A percentile compares a stretch with the other conserved stretches of the same genome.
Evolutionary conservation across 192 early-diverging fungal species (phyloP).

Genomic region (Coemansia sp.): DNA sequence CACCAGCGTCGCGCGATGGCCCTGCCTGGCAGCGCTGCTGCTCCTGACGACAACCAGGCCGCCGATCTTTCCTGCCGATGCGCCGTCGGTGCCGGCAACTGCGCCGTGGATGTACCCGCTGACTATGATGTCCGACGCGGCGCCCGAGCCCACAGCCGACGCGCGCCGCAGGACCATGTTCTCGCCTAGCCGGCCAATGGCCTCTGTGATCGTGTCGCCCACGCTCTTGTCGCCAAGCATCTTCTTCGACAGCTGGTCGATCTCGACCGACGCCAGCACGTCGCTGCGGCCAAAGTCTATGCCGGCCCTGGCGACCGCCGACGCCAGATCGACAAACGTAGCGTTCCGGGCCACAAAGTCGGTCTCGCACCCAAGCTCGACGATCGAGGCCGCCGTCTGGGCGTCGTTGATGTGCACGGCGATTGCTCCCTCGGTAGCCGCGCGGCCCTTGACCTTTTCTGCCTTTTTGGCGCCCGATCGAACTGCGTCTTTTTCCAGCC

Average conservation of each 20-base stretch:
- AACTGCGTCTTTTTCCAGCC: conserved; percentile 75
- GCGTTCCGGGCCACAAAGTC: conserved; percentile 91
- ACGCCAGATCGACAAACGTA: conserved; percentile 71
- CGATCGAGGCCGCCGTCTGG: conserved; percentile 58
- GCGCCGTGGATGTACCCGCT: conserved; percentile 76
- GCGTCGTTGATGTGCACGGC: conserved; percentile 50
- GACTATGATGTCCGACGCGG: conserved; percentile 32
- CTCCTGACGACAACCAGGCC: conserved; percentile 65
- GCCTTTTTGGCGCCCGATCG: conserved; percentile 71
- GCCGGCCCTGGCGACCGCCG: conserved; percentile 24
- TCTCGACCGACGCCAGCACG: conserved; percentile 13
- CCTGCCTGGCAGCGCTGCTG: conserved; percentile 1
- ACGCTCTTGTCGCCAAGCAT: conserved; percentile 43
- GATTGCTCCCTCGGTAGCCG: conserved; percentile 72
- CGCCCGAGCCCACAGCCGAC: conserved; percentile 21
- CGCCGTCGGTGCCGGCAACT: conserved; percentile 20
- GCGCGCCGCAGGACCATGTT: conserved; percentile 81
- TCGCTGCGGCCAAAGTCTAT: conserved; percentile 5
- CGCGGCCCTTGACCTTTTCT: conserved; percentile 74
- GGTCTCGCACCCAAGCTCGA: conserved; percentile 84
- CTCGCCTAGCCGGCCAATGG: conserved; percentile 85
- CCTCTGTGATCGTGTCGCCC: conserved; percentile 64
- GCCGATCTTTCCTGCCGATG: conserved; percentile 72
- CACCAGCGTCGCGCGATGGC: conserved; percentile 39
- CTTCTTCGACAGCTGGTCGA: background rate